Evolutionary conservation across 257 asterid genomes (phyloP).

Genomic region (Dorcoceras hygrometricum): DNA sequence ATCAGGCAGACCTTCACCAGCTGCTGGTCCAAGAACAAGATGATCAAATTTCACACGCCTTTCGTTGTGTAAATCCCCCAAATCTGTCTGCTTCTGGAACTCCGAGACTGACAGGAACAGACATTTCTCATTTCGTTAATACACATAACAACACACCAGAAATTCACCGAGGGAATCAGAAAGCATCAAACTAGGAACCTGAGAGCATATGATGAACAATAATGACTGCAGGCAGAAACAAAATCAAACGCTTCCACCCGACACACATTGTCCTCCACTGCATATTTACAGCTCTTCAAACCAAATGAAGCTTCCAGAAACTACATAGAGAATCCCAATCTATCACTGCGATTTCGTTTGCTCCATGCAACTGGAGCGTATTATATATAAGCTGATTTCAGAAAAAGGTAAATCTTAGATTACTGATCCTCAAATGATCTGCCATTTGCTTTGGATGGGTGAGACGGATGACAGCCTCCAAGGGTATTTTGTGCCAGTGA

Average conservation of each 20-base stretch:
- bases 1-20: slow-evolving; percentile 71
- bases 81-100: slow-evolving; percentile 39
- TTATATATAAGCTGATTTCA: neutral
- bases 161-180: neutral
- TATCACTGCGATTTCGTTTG: neutral
- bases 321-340: neutral
- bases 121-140: slow-evolving; percentile 5
- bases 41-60: slow-evolving; percentile 59
- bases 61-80: slow-evolving; percentile 31
- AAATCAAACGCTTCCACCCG: slow-evolving; percentile 69
- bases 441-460: no score
- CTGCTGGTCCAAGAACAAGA: slow-evolving; percentile 80
- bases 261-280: slow-evolving; percentile 51
- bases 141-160: neutral
- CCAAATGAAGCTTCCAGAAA: slow-evolving; percentile 11
- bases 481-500: no score
- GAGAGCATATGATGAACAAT: slow-evolving; percentile 51
- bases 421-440: no score
- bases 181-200: slow-evolving; percentile 35
- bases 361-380: neutral
- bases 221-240: slow-evolving; percentile 53
- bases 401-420: neutral
- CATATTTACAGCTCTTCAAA: slow-evolving; percentile 30
- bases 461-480: no score
- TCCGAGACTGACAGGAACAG: slow-evolving; percentile 56